phyloP scores from a whole-genome alignment of 2,329 filamentous ascomycete species.

The Aspergillus tanneri region DNA sequence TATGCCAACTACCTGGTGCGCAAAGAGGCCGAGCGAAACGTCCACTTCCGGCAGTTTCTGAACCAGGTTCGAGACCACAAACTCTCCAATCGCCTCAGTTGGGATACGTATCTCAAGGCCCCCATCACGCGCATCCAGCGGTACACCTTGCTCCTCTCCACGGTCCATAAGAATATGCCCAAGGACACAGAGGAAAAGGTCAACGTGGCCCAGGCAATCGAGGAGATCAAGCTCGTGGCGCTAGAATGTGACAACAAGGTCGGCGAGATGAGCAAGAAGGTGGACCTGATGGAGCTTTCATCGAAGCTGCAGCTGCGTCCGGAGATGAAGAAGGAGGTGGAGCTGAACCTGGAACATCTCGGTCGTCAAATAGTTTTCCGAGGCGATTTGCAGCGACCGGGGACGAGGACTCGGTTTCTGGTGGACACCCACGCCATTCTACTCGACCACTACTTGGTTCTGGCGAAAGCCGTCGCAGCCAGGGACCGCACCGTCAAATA shows the following conservation, averaged over 20 bases:
- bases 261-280: slow-evolving; percentile 87
- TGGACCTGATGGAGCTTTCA: slow-evolving; percentile 80
- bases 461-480: slow-evolving; percentile 73
- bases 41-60: slow-evolving; percentile 82
- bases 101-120: slow-evolving; percentile 91
- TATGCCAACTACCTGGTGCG: slow-evolving; percentile 79
- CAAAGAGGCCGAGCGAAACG: slow-evolving; percentile 78
- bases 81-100: slow-evolving; percentile 77
- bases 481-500: slow-evolving; percentile 74
- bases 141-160: slow-evolving; percentile 79
- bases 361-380: slow-evolving; percentile 85
- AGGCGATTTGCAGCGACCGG: slow-evolving; percentile 85
- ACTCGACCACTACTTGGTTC: slow-evolving; percentile 93
- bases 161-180: slow-evolving; percentile 78
- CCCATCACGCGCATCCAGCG: slow-evolving; percentile 91
- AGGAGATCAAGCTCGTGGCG: slow-evolving; percentile 87
- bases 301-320: slow-evolving; percentile 80
- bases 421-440: slow-evolving; percentile 90
- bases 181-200: slow-evolving; percentile 85
- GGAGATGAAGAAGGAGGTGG: slow-evolving; percentile 77
- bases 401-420: slow-evolving; percentile 85
- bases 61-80: slow-evolving; percentile 77
- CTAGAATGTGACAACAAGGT: slow-evolving; percentile 89
- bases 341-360: slow-evolving; percentile 89
- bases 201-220: slow-evolving; percentile 78